Evolutionary conservation across 2,329 filamentous ascomycete species (phyloP), one percentile per base, ranked within the genome.

Genomic region (Ophiostoma sp.): DNA sequence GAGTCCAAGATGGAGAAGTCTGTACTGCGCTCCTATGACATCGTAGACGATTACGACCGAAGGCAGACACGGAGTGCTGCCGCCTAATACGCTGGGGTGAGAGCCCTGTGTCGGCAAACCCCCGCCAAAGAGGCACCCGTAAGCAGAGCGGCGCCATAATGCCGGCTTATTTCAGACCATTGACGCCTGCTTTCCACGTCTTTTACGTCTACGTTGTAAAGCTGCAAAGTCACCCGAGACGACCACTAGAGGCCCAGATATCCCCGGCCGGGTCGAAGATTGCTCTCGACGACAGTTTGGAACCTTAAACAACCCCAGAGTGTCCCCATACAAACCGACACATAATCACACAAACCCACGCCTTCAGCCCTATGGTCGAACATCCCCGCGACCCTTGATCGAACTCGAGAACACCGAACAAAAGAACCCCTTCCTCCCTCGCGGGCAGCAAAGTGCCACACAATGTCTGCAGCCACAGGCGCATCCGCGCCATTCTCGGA

Each of bases 401-500:
- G 59, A 64, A 9, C 19, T 48, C 42, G 36, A 25, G 17, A 64
- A n/a, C 2, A 39, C 11, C 61, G 39, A 45, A 11, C 50, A 52
- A 52, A n/a, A 52, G 50, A 25, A 52, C 3, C 19, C 5, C n/a
- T 2, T 19, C 42, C 3, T 48, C 42, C 42, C 42, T 48, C 15
- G 3, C 42, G 15, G 42, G 15, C 42, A 31, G 19, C 33, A 22
- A 33, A 36, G 42, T 15, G 19, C 57, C 45, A 61, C 25, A 22
- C 28, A 28, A 72, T 69, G 69, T 55, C 69, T 45, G 12, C 52
- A 25, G 64, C 55, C 28, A 22, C 59, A 68, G 33, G n/a, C 11
- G 61, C 59, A 64, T 3, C 39, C 70, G 64, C 66, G 61, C 61
- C 28, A 50, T 39, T 57, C 19, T 75, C 73, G 71, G 73, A 59